Conservation (phyloP, 495 filamentous ascomycete species). For the Pseudevernia furfuracea region DNA sequence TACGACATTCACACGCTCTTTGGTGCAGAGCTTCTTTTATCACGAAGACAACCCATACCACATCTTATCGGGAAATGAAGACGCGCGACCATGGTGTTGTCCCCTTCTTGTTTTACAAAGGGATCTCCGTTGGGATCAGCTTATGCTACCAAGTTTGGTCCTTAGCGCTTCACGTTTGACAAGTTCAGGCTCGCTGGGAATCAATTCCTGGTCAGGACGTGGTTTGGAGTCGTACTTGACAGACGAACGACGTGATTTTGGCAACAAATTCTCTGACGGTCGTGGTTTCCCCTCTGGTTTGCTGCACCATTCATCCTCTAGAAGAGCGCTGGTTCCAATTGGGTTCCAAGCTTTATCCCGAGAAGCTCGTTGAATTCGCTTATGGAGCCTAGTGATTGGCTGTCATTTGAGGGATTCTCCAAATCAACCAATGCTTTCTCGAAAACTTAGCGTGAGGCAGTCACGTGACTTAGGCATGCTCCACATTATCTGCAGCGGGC, state of each 20-base stretch:
- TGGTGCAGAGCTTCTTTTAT: neutral
- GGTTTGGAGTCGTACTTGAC: neutral
- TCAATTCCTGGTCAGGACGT: neutral
- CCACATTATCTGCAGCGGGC: conserved; percentile 2
- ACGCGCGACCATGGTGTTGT: neutral
- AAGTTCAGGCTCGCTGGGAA: neutral
- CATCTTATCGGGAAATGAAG: neutral
- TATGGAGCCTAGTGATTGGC: neutral
- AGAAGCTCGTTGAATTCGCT: neutral
- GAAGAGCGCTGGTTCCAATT: neutral
- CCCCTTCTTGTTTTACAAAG: neutral
- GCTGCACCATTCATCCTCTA: neutral
- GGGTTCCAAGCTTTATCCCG: neutral
- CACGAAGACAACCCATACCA: neutral
- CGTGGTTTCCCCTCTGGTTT: neutral
- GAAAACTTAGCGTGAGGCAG: neutral
- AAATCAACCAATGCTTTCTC: neutral
- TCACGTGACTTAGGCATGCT: neutral
- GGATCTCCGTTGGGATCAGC: neutral
- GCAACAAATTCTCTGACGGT: too few species aligned
- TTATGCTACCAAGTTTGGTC: neutral
- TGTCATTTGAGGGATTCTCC: neutral
- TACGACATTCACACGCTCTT: neutral
- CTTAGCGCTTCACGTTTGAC: neutral
- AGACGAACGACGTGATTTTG: neutral